Evolutionary conservation across 2,329 filamentous ascomycete genomes (phyloP), one percentile per base, ranked within the genome.

Genomic region (Xylariaceae sp.): DNA sequence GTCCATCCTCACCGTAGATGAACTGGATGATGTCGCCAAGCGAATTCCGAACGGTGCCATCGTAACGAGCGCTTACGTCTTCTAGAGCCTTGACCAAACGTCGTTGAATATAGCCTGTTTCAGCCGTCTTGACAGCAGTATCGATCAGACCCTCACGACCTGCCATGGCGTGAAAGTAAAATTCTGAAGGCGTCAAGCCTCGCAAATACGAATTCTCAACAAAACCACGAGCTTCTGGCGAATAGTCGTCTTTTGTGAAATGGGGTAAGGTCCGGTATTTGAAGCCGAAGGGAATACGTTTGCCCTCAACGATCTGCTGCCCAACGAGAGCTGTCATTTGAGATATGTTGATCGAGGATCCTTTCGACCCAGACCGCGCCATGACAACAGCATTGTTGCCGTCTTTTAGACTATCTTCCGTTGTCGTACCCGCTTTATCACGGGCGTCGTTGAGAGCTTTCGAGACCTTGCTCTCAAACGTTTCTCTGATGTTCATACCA

Each of bases 141-240:
- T 99, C 94, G 65, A 99, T 99, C 51, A 99, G 80, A 95, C 94
- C 94, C 75, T 99, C 94, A 78, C 94, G 86, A 90, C 94, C 94
- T 79, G 94, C 94, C 94, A 99, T 99, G 68, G 94, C 94, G 81
- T 99, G 94, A 81, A 99, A 99, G 78, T 96, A 99, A 76, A 99
- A 99, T 65, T 99, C 94, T 0, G 89, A 87, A 0, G 94, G 94
- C 0, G 95, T 99, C 55, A 99, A 76, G 52, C 94, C 94, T 77
- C 94, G 89, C 12, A 99, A 83, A 66, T 99, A 99, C 0, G 94
- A 99, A 74, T 99, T 99, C 73, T 99, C 94, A 18, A 99, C 94
- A 68, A 99, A 99, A 40, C 94, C 94, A 76, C 94, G 87, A 43
- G 94, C 92, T 70, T 96, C 92, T 10, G 94, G 91, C 18, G 92